A percentile compares a stretch with the other conserved stretches of the same genome.
These are phyloP conservation scores for Ganoderma lingzhi DNA, from an alignment of 1,284 basidiomycete species.

Conservation along the genomic window DNA sequence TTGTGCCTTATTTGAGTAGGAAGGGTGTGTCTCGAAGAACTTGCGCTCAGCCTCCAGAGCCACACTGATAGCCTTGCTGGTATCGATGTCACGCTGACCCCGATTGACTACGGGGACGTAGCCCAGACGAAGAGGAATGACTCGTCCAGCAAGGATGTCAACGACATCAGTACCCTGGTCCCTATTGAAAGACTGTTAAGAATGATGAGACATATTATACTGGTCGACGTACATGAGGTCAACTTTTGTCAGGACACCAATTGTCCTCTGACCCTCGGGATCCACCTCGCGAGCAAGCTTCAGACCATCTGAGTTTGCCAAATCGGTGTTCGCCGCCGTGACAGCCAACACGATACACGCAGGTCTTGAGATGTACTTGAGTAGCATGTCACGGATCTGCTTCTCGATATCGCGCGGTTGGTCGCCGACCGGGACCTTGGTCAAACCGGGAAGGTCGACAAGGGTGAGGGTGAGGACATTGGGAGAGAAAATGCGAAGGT, in stretches of 20 bases:
- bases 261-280: conserved; percentile 94
- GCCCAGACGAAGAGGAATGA: conserved; percentile 93
- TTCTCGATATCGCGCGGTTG: conserved; percentile 98
- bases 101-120: conserved; percentile 99
- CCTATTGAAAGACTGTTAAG: conserved; percentile 53
- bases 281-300: conserved; percentile 98
- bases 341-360: conserved; percentile 93
- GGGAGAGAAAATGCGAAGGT: conserved; percentile 95
- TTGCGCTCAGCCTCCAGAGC: conserved; percentile 91
- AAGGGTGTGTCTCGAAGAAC: conserved; percentile 94
- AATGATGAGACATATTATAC: conserved; percentile 89
- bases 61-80: conserved; percentile 81
- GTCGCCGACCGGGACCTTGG: conserved; percentile 97
- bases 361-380: conserved; percentile 96
- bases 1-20: conserved; percentile 92
- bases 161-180: conserved; percentile 98
- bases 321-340: conserved; percentile 94
- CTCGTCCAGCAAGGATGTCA: conserved; percentile 96
- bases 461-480: conserved; percentile 97
- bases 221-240: conserved; percentile 87
- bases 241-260: conserved; percentile 98
- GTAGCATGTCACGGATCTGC: conserved; percentile 96
- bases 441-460: conserved; percentile 96
- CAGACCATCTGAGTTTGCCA: conserved; percentile 98
- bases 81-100: conserved; percentile 96